Conservation (phyloP, 495 filamentous ascomycete species). For the Margaritispora aquatica region DNA sequence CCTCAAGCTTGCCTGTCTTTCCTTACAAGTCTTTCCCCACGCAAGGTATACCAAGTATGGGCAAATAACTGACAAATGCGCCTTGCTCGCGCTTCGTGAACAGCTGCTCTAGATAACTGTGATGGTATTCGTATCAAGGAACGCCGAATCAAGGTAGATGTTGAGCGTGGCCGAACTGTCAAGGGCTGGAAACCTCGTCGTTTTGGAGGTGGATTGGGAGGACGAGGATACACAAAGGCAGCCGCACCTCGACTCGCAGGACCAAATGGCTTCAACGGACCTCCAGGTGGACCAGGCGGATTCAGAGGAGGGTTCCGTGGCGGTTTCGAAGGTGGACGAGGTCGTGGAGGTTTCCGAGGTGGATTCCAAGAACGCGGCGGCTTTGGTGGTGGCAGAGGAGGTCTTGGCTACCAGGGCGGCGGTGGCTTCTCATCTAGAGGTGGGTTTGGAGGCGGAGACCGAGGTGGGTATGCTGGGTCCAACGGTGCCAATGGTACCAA, state of each 20-base stretch:
- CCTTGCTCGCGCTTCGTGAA: slow-evolving; percentile 42
- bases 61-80: slow-evolving; percentile 54
- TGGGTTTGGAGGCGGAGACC: slow-evolving; percentile 6
- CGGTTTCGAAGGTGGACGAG: slow-evolving; percentile 38
- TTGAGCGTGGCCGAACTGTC: slow-evolving; percentile 92
- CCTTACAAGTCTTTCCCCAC: slow-evolving; percentile 17
- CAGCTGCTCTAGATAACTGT: slow-evolving; percentile 52
- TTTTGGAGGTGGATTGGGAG: slow-evolving; percentile 87
- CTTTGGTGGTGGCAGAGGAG: slow-evolving; percentile 36
- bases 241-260: slow-evolving; percentile 69
- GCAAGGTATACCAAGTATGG: slow-evolving; percentile 35
- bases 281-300: slow-evolving; percentile 36
- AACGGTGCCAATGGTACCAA: slow-evolving; percentile 36
- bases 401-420: slow-evolving; percentile 55
- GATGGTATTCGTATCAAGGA: slow-evolving; percentile 93
- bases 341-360: slow-evolving; percentile 56
- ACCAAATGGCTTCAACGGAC: slow-evolving; percentile 55
- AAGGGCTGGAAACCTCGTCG: slow-evolving; percentile 91
- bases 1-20: slow-evolving; percentile 50
- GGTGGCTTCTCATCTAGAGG: slow-evolving; percentile 44
- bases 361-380: slow-evolving; percentile 46
- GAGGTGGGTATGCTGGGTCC: slow-evolving; percentile 39
- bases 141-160: slow-evolving; percentile 86
- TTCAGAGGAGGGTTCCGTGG: slow-evolving; percentile 48
- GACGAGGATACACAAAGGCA: slow-evolving; percentile 87